These are phyloP conservation scores for Agaricus blazei DNA, from an alignment of 768 basidiomycete species.

Conservation along the genomic window DNA sequence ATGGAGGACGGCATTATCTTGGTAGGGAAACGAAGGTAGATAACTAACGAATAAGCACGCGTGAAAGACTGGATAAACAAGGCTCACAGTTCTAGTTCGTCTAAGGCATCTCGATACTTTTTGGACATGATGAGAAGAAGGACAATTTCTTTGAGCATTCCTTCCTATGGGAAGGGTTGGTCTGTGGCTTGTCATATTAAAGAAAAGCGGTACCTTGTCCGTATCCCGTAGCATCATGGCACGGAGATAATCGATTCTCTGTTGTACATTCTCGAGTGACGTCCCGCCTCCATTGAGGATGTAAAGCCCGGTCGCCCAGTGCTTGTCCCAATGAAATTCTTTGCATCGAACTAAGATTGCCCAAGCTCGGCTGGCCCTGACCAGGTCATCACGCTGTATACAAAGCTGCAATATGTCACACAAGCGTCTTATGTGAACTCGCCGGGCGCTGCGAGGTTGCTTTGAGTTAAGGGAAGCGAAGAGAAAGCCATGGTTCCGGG, in stretches of 20 bases:
- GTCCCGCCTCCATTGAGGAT: constrained; percentile 36
- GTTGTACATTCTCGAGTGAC: constrained; percentile 20
- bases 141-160: constrained; percentile 70
- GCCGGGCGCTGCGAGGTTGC: constrained; percentile 48
- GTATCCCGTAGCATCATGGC: constrained; percentile 67
- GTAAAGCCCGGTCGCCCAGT: constrained; percentile 67
- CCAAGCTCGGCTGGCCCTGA: constrained; percentile 67
- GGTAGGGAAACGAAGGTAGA: constrained; percentile 83
- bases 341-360: constrained; percentile 70
- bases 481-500: constrained; percentile 42
- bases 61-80: constrained; percentile 5
- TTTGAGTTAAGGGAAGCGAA: constrained; percentile 56
- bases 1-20: constrained; percentile 75
- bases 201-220: constrained; percentile 48
- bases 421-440: constrained; percentile 68
- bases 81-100: constrained; percentile 80
- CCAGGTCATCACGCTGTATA: constrained; percentile 60
- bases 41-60: constrained; percentile 45
- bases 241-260: constrained; percentile 55
- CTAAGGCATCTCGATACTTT: constrained; percentile 65
- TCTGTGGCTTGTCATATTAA: not conserved
- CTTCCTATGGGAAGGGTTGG: constrained; percentile 28
- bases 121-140: constrained; percentile 57
- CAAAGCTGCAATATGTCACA: constrained; percentile 71
- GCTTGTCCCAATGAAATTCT: constrained; percentile 67